Evolutionary conservation across 1,284 basidiomycete genomes (phyloP).

Genomic region (Coniophora puteana): DNA sequence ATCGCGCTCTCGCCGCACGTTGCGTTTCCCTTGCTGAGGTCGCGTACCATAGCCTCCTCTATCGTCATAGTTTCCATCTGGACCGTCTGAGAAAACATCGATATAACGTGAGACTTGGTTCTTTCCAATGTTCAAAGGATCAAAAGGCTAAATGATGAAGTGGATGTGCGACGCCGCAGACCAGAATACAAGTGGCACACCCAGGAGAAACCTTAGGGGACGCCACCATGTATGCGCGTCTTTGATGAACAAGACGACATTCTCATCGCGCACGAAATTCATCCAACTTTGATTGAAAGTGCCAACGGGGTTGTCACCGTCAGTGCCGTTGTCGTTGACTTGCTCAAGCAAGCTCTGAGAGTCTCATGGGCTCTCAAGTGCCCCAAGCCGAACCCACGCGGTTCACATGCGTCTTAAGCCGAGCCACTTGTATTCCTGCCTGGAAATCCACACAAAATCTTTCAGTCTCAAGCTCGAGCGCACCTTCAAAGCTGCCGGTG

Average conservation of each 20-base stretch:
- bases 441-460: slow-evolving; percentile 26
- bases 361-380: slow-evolving; percentile 23
- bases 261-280: slow-evolving; percentile 11
- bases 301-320: too few species aligned
- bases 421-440: slow-evolving; percentile 27
- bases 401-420: slow-evolving; percentile 28
- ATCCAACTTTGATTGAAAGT: too few species aligned
- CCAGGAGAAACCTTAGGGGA: slow-evolving; percentile 8
- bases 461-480: slow-evolving; percentile 66
- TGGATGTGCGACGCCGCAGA: slow-evolving; percentile 33
- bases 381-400: slow-evolving; percentile 17
- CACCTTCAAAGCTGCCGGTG: slow-evolving; percentile 74
- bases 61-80: slow-evolving; percentile 52
- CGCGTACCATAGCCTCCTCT: slow-evolving; percentile 48
- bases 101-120: slow-evolving; percentile 51
- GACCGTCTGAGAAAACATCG: slow-evolving; percentile 53
- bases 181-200: slow-evolving; percentile 38
- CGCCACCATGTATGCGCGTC: slow-evolving; percentile 4
- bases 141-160: too few species aligned
- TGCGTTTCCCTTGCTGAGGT: slow-evolving; percentile 43
- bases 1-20: slow-evolving; percentile 64
- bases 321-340: slow-evolving; percentile 38
- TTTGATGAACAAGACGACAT: slow-evolving; percentile 3
- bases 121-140: slow-evolving; percentile 31
- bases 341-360: slow-evolving; percentile 40